Percentiles rank a stretch among this genome's conserved stretches.
phyloP scores from a whole-genome alignment of 1,284 basidiomycete genomes.

The Pseudomicrostroma phylloplanum region DNA sequence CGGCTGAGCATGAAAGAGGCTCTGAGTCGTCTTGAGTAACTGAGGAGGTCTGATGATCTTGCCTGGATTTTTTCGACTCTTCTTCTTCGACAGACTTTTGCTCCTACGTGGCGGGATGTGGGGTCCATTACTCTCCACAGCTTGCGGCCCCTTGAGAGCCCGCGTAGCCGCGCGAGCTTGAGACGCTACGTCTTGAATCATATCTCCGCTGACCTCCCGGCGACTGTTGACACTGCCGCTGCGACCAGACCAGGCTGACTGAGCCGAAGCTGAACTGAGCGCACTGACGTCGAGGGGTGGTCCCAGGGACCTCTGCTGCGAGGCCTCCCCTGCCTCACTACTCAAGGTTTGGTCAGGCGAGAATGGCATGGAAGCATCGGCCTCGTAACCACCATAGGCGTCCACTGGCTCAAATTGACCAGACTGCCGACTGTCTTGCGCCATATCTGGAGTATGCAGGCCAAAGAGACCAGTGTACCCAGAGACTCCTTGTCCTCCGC shows the following conservation, averaged over 20 bases:
- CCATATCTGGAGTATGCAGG: too few species aligned
- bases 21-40: slow-evolving; percentile 38
- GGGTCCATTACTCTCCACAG: slow-evolving; percentile 14
- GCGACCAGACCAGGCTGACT: neutral
- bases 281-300: neutral
- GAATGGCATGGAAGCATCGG: neutral
- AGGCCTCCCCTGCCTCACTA: neutral
- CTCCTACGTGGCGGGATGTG: slow-evolving; percentile 22
- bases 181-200: slow-evolving; percentile 36
- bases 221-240: neutral
- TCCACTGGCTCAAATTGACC: too few species aligned
- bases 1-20: slow-evolving; percentile 26
- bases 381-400: slow-evolving; percentile 4
- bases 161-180: slow-evolving; percentile 37
- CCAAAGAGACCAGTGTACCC: too few species aligned
- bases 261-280: neutral
- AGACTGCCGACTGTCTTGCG: too few species aligned
- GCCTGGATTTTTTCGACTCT: slow-evolving; percentile 28
- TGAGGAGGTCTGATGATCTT: slow-evolving; percentile 38
- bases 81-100: slow-evolving; percentile 30
- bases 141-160: slow-evolving; percentile 34
- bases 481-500: too few species aligned
- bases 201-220: neutral
- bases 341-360: neutral
- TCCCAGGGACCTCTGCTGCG: neutral